Conservation (phyloP, 108 stramenopile species). For the Aurantiochytrium sp. region DNA sequence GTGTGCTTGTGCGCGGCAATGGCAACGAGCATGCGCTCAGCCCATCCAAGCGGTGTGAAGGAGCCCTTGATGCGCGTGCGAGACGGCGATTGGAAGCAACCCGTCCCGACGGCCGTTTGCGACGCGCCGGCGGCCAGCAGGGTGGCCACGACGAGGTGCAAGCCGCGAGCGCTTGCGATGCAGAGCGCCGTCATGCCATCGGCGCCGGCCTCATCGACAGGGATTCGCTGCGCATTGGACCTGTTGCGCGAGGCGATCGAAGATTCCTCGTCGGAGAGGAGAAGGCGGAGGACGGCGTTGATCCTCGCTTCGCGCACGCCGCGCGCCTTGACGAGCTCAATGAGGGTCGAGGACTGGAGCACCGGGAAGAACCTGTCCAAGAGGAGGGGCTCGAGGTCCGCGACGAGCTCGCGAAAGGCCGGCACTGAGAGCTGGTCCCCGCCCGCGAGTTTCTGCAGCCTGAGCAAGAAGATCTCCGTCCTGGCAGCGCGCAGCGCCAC, state of each 20-base stretch:
- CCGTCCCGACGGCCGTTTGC: background rate
- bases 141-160: background rate
- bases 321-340: background rate
- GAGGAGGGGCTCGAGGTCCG: background rate
- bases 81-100: background rate
- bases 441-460: background rate
- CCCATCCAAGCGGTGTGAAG: background rate
- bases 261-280: no score
- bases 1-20: background rate
- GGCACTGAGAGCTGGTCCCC: background rate
- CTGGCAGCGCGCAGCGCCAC: background rate
- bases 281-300: background rate
- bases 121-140: background rate
- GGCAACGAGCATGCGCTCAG: background rate
- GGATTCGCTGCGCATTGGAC: background rate
- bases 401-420: background rate
- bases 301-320: background rate
- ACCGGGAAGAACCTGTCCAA: background rate
- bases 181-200: background rate
- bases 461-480: background rate
- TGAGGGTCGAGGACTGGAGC: background rate
- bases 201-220: background rate
- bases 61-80: background rate
- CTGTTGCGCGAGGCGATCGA: no score
- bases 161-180: background rate